phyloP scores from a whole-genome alignment of 768 basidiomycete species.

The Leccinum longicurvipes region DNA sequence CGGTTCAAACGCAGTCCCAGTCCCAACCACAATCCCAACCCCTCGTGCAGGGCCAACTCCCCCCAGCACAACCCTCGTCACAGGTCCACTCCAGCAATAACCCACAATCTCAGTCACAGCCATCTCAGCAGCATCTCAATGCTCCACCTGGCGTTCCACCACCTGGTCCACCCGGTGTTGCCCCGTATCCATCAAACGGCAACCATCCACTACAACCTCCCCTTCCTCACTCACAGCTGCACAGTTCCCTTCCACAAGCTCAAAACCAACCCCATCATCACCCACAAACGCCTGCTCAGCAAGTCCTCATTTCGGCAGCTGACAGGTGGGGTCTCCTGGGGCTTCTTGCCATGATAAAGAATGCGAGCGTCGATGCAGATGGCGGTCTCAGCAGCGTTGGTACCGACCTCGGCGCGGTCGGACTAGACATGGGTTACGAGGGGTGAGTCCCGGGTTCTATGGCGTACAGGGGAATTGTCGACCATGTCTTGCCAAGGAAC shows the following conservation, averaged over 20 bases:
- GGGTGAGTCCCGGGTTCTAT: slow-evolving; percentile 56
- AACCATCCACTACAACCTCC: slow-evolving; percentile 33
- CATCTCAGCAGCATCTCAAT: slow-evolving; percentile 46
- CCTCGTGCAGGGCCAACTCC: slow-evolving; percentile 22
- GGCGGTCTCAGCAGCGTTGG: slow-evolving; percentile 80
- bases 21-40: slow-evolving; percentile 25
- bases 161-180: slow-evolving; percentile 37
- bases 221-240: slow-evolving; percentile 36
- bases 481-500: slow-evolving; percentile 43
- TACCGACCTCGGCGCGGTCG: slow-evolving; percentile 88
- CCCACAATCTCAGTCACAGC: slow-evolving; percentile 28
- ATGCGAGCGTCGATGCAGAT: slow-evolving; percentile 70
- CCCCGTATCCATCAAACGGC: slow-evolving; percentile 34
- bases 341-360: slow-evolving; percentile 83
- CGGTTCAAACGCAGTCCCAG: slow-evolving; percentile 21
- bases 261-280: slow-evolving; percentile 42
- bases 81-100: slow-evolving; percentile 35
- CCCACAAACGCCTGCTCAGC: slow-evolving; percentile 89
- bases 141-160: slow-evolving; percentile 50
- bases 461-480: slow-evolving; percentile 15
- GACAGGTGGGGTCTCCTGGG: slow-evolving; percentile 94
- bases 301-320: slow-evolving; percentile 87
- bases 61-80: slow-evolving; percentile 23
- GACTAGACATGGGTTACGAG: slow-evolving; percentile 80
- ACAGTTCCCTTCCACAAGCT: slow-evolving; percentile 27